Evolutionary conservation across 208 protist species (phyloP), one percentile per base, ranked within the genome.

Genomic region (Acanthamoeba healyi): DNA sequence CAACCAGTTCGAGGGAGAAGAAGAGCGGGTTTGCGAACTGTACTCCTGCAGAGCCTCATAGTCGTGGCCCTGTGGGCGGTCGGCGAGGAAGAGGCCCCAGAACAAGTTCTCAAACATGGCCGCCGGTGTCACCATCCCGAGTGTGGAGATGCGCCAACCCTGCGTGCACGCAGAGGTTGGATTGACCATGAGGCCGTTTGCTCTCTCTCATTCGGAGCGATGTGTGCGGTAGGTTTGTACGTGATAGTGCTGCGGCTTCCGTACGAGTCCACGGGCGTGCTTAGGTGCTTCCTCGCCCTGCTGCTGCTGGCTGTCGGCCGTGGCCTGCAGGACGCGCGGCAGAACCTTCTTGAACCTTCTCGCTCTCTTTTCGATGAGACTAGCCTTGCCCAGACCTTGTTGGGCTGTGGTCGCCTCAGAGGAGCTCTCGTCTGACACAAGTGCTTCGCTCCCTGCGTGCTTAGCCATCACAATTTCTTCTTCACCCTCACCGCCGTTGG

Each of bases 311-410:
- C 26, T 24, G 74, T 58, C 67, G 19, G 40, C 24, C 2, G 74
- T 58, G 32, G 74, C 44, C 74, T 84, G 74, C 19, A 84, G 46
- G 32, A 84, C 74, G 12, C 74, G 74, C 38, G 74, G 74, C 38
- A 84, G 42, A 5, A 84, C 74, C 44, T 84, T 84, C 74, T 84
- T 84, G 44, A 84, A 84, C 46, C 74, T 51, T 51, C 74, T 40
- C 24, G 74, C 74, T 24, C 74, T 26, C 74, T 84, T 84, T 32
- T 84, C 74, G 42, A 84, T 51, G 26, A 84, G 74, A 44, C 74
- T 84, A 14, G 74, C 74, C 32, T 84, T 84, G 17, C 74, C 74
- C 38, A 84, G 74, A 36, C 74, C 74, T 26, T 84, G 74, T 2
- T 24, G 7, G 0, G 14, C 74, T 1, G 24, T 24, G 15, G 38